phyloP scores from a whole-genome alignment of 1,139 yeast genomes.

The Citeromyces hawaiiensis region DNA sequence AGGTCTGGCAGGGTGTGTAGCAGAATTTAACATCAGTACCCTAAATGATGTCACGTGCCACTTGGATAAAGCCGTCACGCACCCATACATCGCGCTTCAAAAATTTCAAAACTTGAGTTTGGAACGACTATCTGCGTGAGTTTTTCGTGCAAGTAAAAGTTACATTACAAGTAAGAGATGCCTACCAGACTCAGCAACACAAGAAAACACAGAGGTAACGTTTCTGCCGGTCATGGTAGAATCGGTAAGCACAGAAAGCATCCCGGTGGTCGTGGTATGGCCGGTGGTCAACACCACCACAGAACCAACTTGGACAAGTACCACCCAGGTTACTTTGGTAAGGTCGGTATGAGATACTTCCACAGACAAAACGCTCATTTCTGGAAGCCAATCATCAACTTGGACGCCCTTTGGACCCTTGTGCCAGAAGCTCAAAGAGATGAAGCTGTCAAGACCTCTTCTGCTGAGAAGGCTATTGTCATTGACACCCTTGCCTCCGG shows the following conservation, averaged over 20 bases:
- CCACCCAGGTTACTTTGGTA: slow-evolving; percentile 99
- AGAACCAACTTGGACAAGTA: slow-evolving; percentile 98
- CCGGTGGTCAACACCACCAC: slow-evolving; percentile 99
- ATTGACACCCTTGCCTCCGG: slow-evolving; percentile 99
- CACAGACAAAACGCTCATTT: slow-evolving; percentile 92
- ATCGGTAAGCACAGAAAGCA: slow-evolving; percentile 99
- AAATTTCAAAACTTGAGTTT: too few species aligned
- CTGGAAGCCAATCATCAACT: slow-evolving; percentile 98
- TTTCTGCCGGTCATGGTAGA: slow-evolving; percentile 99
- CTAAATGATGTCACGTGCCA: slow-evolving; percentile 4
- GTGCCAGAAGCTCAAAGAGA: slow-evolving; percentile 93
- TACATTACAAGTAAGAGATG: slow-evolving; percentile 33
- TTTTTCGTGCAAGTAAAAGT: too few species aligned
- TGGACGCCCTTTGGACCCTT: slow-evolving; percentile 98
- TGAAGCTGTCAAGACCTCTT: slow-evolving; percentile 77
- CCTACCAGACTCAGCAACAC: slow-evolving; percentile 99
- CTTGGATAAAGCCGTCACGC: too few species aligned
- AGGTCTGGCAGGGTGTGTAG: slow-evolving; percentile 35
- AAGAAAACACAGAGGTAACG: slow-evolving; percentile 99
- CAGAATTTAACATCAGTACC: slow-evolving; percentile 2
- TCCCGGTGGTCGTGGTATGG: slow-evolving; percentile 99
- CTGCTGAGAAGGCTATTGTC: slow-evolving; percentile 92
- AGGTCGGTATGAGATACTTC: slow-evolving; percentile 99
- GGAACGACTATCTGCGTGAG: too few species aligned
- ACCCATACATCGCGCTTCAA: too few species aligned